phyloP scores from a whole-genome alignment of 441 rosid species.

The Francoa sonchifolia region DNA sequence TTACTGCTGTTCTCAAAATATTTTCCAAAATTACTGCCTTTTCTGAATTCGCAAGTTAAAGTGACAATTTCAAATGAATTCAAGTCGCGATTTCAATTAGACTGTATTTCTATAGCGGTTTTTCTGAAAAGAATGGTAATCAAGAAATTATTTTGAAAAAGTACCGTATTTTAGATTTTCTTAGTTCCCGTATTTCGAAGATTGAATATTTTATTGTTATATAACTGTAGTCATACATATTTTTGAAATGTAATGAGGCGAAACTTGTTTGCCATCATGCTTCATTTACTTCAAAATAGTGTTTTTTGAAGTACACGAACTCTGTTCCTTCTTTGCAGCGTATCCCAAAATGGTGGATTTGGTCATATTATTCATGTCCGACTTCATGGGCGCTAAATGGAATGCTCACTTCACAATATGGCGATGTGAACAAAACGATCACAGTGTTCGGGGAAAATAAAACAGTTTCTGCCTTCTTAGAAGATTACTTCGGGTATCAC shows the following conservation, averaged over 20 bases:
- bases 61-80: too few species aligned
- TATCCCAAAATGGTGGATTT: constrained; percentile 64
- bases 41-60: not conserved
- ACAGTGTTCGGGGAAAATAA: constrained; percentile 23
- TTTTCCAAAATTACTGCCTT: not conserved
- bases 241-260: too few species aligned
- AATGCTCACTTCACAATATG: constrained; percentile 42
- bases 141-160: too few species aligned
- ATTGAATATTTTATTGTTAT: too few species aligned
- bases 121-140: too few species aligned
- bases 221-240: too few species aligned
- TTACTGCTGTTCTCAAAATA: not conserved
- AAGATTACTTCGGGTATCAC: constrained; percentile 37
- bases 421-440: constrained; percentile 26
- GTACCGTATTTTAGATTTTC: too few species aligned
- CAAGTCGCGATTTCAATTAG: too few species aligned
- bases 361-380: constrained; percentile 45
- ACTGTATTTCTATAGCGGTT: too few species aligned
- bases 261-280: too few species aligned
- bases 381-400: constrained; percentile 60
- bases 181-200: too few species aligned
- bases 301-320: not conserved
- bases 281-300: not conserved
- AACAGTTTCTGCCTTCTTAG: constrained; percentile 21
- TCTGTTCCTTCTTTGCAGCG: constrained; percentile 18